These are phyloP conservation scores for Aspergillus awamori DNA, from an alignment of 2,329 filamentous ascomycete genomes.

Conservation along the genomic window DNA sequence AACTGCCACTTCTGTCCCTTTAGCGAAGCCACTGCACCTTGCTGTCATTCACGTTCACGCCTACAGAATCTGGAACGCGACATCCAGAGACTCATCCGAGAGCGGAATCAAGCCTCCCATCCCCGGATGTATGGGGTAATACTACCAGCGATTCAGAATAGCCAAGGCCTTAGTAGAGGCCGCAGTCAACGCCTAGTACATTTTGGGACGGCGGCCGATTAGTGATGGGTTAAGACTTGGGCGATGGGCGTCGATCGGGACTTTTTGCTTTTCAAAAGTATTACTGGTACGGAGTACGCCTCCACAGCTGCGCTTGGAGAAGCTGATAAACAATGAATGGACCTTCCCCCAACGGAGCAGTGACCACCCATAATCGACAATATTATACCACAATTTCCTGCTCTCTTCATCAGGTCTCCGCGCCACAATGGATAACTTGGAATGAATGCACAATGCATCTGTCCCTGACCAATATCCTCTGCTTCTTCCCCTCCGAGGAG, in stretches of 20 bases:
- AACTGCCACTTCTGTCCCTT: neutral
- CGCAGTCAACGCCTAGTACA: neutral
- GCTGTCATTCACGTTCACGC: neutral
- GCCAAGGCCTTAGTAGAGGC: constrained; percentile 1
- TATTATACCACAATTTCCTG: neutral
- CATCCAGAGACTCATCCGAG: neutral
- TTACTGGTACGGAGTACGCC: constrained; percentile 1
- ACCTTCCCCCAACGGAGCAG: constrained; percentile 1
- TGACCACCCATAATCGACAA: neutral
- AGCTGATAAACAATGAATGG: constrained; percentile 6
- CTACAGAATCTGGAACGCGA: neutral
- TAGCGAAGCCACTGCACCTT: neutral
- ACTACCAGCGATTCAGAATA: constrained; percentile 1
- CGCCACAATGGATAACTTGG: neutral
- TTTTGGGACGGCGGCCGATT: constrained; percentile 24
- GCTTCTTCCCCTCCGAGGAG: neutral
- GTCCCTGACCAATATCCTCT: neutral
- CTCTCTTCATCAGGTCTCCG: neutral
- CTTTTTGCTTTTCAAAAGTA: neutral
- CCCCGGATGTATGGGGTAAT: constrained; percentile 18
- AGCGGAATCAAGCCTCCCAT: constrained; percentile 9
- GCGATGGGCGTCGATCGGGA: constrained; percentile 18
- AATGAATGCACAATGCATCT: neutral
- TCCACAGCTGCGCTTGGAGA: neutral
- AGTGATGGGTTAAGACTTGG: constrained; percentile 4